Evolutionary conservation across 352 stramenopile species (phyloP), one percentile per base, ranked within the genome.

Genomic region (Globisporangium takayamanum): DNA sequence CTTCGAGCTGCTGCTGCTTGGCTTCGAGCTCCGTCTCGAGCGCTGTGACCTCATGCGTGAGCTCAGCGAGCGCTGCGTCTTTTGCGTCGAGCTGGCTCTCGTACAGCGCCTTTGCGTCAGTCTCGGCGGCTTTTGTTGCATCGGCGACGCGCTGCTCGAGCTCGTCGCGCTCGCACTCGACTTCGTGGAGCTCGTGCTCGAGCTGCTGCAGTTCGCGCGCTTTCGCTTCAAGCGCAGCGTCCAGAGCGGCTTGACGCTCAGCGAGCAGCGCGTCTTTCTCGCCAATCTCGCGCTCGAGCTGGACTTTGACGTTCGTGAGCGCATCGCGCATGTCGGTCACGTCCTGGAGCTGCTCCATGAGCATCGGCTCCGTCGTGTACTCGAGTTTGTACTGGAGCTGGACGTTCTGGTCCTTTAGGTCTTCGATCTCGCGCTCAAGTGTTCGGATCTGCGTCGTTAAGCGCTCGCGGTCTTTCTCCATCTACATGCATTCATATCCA

Each of bases 381-480:
- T 93, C 84, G 48, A 89, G 68, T 57, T 92, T 86, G 74, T 93
- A 93, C 62, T 90, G 78, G 2, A 93, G 69, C 71, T 93, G 81
- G 59, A 88, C 69, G 56, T 91, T 92, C 67, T 89, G 80, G 63
- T 92, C 80, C 53, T 80, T 84, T 2, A 92, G 54, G 45, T 90
- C 78, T 49, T 91, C 76, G 22, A 91, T 66, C 46, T 89, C 65
- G 8, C 68, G 69, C 70, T 90, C 69, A 46, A 93, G 62, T 7
- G 55, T 59, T 16, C 41, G 26, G 25, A 88, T 77, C 42, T 83
- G 55, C 4, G 11, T 48, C 20, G 67, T 63, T 64, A 91, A 59
- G 15, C 55, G 63, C 47, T 78, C 75, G n/a, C 80, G 69, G 57
- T 91, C 80, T 55, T 91, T 91, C 58, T 88, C 80, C 80, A 91